These are phyloP conservation scores for Saturnispora hagleri DNA, from an alignment of 805 yeast genomes.

Conservation along the genomic window DNA sequence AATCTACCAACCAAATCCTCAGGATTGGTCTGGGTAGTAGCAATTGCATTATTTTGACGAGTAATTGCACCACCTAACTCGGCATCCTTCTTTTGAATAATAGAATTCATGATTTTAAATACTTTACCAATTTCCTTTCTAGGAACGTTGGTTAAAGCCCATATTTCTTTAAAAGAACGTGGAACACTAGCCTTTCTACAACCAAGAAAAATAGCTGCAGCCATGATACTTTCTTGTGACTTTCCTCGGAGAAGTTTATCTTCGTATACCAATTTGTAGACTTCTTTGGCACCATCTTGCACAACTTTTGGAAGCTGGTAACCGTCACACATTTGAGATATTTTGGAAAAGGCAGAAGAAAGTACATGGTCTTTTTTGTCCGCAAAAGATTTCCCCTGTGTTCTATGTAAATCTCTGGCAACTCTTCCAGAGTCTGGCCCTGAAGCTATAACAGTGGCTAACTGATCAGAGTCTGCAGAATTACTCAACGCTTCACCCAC, in stretches of 20 bases:
- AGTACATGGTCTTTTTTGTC: conserved; percentile 84
- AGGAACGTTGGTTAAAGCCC: conserved; percentile 91
- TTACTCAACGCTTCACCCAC: conserved; percentile 98
- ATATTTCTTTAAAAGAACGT: conserved; percentile 90
- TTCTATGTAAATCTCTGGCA: conserved; percentile 85
- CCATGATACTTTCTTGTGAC: conserved; percentile 89
- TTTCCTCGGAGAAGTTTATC: conserved; percentile 82
- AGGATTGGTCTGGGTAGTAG: conserved; percentile 81
- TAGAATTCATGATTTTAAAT: conserved; percentile 65
- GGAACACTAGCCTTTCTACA: conserved; percentile 92
- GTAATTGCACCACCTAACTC: conserved; percentile 34
- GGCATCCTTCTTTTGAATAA: conserved; percentile 47
- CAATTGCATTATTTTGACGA: conserved; percentile 39
- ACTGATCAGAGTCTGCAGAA: conserved; percentile 79
- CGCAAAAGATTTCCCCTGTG: conserved; percentile 76
- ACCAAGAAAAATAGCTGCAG: conserved; percentile 90
- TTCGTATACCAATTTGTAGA: conserved; percentile 83
- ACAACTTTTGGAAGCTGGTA: conserved; percentile 90
- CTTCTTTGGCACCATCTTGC: conserved; percentile 96
- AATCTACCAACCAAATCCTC: conserved; percentile 92
- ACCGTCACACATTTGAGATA: conserved; percentile 95
- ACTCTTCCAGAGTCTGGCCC: conserved; percentile 76
- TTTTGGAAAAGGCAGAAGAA: conserved; percentile 81
- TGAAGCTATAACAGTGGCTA: conserved; percentile 84
- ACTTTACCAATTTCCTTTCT: conserved; percentile 91